Percentiles rank a stretch among this genome's conserved stretches.
phyloP scores from a whole-genome alignment of 306 rosid genomes.

The Alnus rubra region DNA sequence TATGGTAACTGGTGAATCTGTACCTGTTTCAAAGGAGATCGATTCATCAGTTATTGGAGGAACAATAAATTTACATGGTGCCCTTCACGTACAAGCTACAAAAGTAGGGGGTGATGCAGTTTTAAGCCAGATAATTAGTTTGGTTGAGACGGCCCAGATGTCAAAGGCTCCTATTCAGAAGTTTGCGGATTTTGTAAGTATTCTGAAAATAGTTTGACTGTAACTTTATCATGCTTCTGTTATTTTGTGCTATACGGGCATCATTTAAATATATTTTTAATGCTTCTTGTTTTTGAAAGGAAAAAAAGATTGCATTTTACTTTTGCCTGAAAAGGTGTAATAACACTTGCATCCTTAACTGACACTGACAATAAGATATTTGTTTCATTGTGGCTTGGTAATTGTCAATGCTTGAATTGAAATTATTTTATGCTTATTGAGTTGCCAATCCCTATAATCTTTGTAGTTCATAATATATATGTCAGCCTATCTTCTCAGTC shows the following conservation, averaged over 20 bases:
- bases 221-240: constrained; percentile 12
- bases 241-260: constrained; percentile 5
- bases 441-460: background rate
- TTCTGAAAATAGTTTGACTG: constrained; percentile 25
- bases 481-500: background rate
- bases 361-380: background rate
- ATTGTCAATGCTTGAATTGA: background rate
- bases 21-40: constrained; percentile 74
- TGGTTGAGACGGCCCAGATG: constrained; percentile 99
- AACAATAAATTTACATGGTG: constrained; percentile 88
- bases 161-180: constrained; percentile 99
- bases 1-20: constrained; percentile 97
- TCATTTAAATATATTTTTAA: background rate
- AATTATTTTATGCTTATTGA: background rate
- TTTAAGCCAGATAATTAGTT: constrained; percentile 89
- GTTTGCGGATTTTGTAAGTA: constrained; percentile 97
- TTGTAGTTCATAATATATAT: background rate
- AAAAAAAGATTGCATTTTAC: constrained; percentile 6
- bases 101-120: constrained; percentile 96
- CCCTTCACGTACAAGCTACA: constrained; percentile 71
- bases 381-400: background rate
- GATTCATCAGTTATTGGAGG: constrained; percentile 83
- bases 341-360: background rate
- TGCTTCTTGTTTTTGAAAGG: background rate
- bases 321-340: background rate